Base-by-base conservation (phyloP, 768 basidiomycete species). In the Rhodotorula toruloides region DNA sequence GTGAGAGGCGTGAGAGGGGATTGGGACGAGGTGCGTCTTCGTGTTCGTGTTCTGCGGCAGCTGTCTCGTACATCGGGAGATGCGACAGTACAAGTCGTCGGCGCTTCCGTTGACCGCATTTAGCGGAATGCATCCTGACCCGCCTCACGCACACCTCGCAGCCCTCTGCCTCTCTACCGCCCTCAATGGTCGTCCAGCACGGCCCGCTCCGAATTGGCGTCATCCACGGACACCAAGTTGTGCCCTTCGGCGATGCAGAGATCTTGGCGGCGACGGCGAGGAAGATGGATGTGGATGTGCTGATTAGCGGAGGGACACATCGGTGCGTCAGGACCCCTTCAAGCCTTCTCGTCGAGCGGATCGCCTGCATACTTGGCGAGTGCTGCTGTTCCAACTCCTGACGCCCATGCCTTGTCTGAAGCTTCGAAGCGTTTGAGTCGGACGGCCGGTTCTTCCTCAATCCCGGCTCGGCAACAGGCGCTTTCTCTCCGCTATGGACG, bases 271-370 rank as follows among this genome's bases (percentile, higher is more conserved):
- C 89, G 6, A 84, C 93, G 59, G 91, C 93, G 22, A 80, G 94
- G 43, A 91, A 93, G 79, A 91, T 99, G 89, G 94, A 98, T 76
- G 96, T 97, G 7, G 96, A 99, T 74, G 91, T 99, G 0, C 81
- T 98, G 42, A 80, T 98, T 29, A 90, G 87, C 4, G 96, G 96
- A 0, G 91, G 91, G 74, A 98, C 96, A 0, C 93, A 97, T 78
- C 86, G 85, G 93, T 94, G 75, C 76, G 89, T 75, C 21, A 4
- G 17, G 14, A 3, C 3, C 22, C 27, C 27, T 8, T 9, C 40
- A 10, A 10, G 40, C 40, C 40, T 40, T 10, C 43, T 54, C 53
- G 27, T 31, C 21, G 12, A 25, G 32, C 32, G 3, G 31, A 19
- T 1, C 5, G 4, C 4, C 9, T 47, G 43, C 36, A 27, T 22